These are phyloP conservation scores for Aspergillus asperescens DNA, from an alignment of 495 filamentous ascomycete genomes.

Conservation along the genomic window DNA sequence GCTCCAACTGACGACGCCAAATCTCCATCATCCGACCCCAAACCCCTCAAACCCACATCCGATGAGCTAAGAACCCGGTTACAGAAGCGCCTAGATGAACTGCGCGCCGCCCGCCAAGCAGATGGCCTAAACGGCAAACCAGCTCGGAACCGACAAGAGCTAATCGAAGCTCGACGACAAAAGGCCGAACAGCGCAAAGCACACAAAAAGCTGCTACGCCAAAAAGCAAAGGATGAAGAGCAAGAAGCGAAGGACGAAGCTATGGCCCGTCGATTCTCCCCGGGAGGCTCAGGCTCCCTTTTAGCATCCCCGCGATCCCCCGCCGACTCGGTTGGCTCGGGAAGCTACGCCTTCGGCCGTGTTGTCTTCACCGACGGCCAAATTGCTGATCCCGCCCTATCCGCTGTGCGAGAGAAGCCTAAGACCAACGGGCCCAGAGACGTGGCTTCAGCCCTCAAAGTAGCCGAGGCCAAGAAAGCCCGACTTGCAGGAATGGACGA, in stretches of 20 bases:
- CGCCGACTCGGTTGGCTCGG: slow-evolving; percentile 37
- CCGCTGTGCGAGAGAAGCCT: slow-evolving; percentile 50
- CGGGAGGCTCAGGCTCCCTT: slow-evolving; percentile 50
- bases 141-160: slow-evolving; percentile 75
- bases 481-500: slow-evolving; percentile 66
- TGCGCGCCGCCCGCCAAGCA: slow-evolving; percentile 77
- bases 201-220: slow-evolving; percentile 76
- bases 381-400: slow-evolving; percentile 61
- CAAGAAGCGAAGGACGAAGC: slow-evolving; percentile 62
- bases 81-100: slow-evolving; percentile 70
- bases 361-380: slow-evolving; percentile 83
- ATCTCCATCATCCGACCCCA: slow-evolving; percentile 30
- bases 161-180: slow-evolving; percentile 80
- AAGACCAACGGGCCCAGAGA: slow-evolving; percentile 77
- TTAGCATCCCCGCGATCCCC: slow-evolving; percentile 51
- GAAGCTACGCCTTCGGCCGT: slow-evolving; percentile 77
- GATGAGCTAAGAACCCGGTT: slow-evolving; percentile 69
- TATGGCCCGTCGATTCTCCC: slow-evolving; percentile 52
- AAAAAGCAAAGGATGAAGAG: slow-evolving; percentile 70
- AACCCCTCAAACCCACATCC: slow-evolving; percentile 52
- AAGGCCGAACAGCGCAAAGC: slow-evolving; percentile 81
- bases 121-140: slow-evolving; percentile 73
- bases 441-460: slow-evolving; percentile 65
- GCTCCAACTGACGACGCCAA: slow-evolving; percentile 31
- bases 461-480: slow-evolving; percentile 65